A percentile compares a stretch with the other conserved stretches of the same genome.
These are phyloP conservation scores for Dioscorea cayenensis DNA, from an alignment of 116 monocot genomes.

Conservation along the genomic window DNA sequence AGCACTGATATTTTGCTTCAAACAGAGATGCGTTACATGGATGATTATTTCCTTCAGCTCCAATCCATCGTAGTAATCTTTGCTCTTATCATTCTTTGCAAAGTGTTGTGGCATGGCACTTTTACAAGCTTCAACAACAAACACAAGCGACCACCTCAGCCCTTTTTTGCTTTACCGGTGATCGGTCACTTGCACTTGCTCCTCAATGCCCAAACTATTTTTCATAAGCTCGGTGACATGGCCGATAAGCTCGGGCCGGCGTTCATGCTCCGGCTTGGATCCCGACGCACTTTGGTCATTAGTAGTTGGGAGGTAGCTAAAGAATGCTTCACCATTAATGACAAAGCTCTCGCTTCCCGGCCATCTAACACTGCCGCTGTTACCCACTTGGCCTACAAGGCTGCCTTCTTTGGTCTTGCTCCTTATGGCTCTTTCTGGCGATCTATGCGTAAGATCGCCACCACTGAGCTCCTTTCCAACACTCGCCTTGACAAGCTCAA, in stretches of 20 bases:
- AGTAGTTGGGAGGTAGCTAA: slow-evolving; percentile 1
- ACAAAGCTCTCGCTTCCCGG: slow-evolving; percentile 6
- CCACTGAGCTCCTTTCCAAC: slow-evolving; percentile 9
- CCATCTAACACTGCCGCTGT: neutral
- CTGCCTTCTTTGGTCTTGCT: slow-evolving; percentile 9
- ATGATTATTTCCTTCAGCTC: no score
- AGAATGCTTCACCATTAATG: slow-evolving; percentile 15
- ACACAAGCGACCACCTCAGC: neutral
- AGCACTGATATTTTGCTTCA: no score
- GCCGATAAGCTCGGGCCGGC: slow-evolving; percentile 12
- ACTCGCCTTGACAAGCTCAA: slow-evolving; percentile 1
- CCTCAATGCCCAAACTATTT: neutral
- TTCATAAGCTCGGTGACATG: slow-evolving; percentile 1
- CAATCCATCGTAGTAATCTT: no score
- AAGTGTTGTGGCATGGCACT: no score
- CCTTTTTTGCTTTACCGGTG: neutral
- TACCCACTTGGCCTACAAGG: neutral
- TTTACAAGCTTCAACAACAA: no score
- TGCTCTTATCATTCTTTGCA: no score
- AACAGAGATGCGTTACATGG: no score
- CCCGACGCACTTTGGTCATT: slow-evolving; percentile 1
- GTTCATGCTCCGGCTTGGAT: slow-evolving; percentile 9
- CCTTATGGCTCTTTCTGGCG: slow-evolving; percentile 16
- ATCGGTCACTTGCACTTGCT: neutral
- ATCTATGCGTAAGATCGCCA: slow-evolving; percentile 8